phyloP scores from a whole-genome alignment of 495 filamentous ascomycete genomes.

The Pseudoneurospora amorphoporcata region DNA sequence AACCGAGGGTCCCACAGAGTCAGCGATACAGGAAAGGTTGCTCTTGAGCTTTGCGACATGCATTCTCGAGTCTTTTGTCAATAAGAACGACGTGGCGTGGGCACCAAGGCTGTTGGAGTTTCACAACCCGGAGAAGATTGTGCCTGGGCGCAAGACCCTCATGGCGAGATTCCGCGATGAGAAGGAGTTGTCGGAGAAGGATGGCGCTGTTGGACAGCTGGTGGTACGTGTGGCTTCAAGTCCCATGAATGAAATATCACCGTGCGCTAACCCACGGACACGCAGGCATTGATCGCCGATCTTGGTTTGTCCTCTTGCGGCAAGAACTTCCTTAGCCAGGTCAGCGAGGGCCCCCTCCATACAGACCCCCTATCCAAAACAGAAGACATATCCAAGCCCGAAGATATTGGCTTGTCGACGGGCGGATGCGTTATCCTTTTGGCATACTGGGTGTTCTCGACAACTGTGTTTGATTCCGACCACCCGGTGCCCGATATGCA shows the following conservation, averaged over 20 bases:
- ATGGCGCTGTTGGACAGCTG: conserved; percentile 66
- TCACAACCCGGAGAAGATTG: conserved; percentile 48
- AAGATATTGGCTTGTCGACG: conserved; percentile 65
- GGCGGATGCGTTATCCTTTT: conserved; percentile 56
- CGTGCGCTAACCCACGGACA: conserved; percentile 3
- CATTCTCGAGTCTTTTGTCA: conserved; percentile 70
- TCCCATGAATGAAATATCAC: not conserved
- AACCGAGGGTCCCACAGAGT: conserved; percentile 45
- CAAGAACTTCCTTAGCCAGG: conserved; percentile 18
- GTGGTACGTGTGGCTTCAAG: conserved; percentile 41
- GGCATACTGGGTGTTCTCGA: conserved; percentile 45
- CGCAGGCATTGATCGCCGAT: conserved; percentile 62
- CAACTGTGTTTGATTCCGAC: conserved; percentile 40
- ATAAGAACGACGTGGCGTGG: conserved; percentile 58
- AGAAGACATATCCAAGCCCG: conserved; percentile 35
- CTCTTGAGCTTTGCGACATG: conserved; percentile 82
- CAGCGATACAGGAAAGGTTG: conserved; percentile 53
- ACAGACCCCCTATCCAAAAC: conserved; percentile 27
- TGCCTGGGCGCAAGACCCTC: conserved; percentile 47
- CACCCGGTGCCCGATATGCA: conserved; percentile 34
- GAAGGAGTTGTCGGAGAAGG: conserved; percentile 51
- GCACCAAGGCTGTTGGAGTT: conserved; percentile 66
- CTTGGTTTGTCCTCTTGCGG: conserved; percentile 38
- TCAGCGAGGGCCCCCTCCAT: conserved; percentile 20
- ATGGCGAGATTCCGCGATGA: conserved; percentile 51